A percentile compares a stretch with the other conserved stretches of the same genome.
These are phyloP conservation scores for Tricholomella constricta DNA, from an alignment of 768 basidiomycete species.

Conservation along the genomic window DNA sequence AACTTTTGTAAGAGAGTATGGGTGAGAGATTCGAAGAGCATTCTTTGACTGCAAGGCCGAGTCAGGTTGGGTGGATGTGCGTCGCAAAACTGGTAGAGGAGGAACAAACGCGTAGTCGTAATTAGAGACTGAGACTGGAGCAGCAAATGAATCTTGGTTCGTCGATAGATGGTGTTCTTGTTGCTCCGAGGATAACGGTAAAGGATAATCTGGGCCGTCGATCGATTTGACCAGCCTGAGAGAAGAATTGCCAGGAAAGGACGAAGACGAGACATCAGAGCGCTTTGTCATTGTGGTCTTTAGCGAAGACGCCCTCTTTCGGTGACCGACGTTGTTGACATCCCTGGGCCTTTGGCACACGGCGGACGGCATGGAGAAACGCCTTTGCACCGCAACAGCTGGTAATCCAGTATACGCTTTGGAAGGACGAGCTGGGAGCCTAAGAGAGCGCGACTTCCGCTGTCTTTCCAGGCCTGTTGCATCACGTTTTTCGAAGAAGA, in stretches of 20 bases:
- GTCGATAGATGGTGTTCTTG: slow-evolving; percentile 1
- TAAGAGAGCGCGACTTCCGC: slow-evolving; percentile 16
- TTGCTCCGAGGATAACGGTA: slow-evolving; percentile 19
- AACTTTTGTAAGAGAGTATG: slow-evolving; percentile 26
- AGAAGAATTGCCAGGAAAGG: slow-evolving; percentile 20
- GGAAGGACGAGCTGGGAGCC: slow-evolving; percentile 20
- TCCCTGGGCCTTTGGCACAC: slow-evolving; percentile 20
- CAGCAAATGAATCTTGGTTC: background rate
- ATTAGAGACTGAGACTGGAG: slow-evolving; percentile 5
- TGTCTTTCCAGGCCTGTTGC: background rate
- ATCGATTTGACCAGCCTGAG: slow-evolving; percentile 24
- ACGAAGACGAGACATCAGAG: slow-evolving; percentile 15
- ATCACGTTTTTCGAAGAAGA: slow-evolving; percentile 7
- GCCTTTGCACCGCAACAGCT: slow-evolving; percentile 16
- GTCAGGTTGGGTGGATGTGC: background rate
- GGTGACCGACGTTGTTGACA: slow-evolving; percentile 10
- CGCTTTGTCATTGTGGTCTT: slow-evolving; percentile 23
- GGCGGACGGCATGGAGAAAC: slow-evolving; percentile 32
- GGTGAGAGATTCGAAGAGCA: slow-evolving; percentile 28
- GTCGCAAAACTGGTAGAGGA: background rate
- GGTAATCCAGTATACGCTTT: slow-evolving; percentile 16
- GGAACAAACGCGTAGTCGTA: background rate
- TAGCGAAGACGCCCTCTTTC: slow-evolving; percentile 26
- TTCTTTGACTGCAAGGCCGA: background rate
- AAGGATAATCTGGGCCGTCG: slow-evolving; percentile 15